Base-by-base conservation (phyloP, 2,329 filamentous ascomycete genomes). In the Graphium sp. region DNA sequence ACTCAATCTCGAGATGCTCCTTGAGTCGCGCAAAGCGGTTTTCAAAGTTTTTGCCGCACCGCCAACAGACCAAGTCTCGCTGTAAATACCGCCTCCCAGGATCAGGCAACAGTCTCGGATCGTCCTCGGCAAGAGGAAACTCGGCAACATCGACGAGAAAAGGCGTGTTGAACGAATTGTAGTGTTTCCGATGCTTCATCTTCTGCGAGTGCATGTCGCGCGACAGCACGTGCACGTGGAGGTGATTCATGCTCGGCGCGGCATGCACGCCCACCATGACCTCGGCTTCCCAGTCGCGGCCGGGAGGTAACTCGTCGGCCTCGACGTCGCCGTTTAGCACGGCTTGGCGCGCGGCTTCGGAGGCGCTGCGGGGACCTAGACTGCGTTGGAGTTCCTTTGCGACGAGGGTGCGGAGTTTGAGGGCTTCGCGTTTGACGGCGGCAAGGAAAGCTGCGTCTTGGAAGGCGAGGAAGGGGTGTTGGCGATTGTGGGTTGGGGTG, bases 161-260 rank as follows among this genome's bases (percentile, higher is more conserved):
- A 4, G 68, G 66, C 29, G 85, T 91, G 18, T 69, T 73, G 52
- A 95, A 95, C 37, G 79, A 89, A 45, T 89, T 82, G 53, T 94
- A 95, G 53, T 95, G 89, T 48, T 84, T 87, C 37, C 73, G 64
- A 45, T 87, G 74, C 53, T 75, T 81, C 50, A 94, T 39, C 25
- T 62, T 64, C 8, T 67, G 62, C 21, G 76, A 83, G 41, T 71
- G 62, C 61, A 81, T 76, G 47, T 98, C 89, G 12, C 70, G 60
- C 22, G 79, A 82, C 32, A 95, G 53, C 18, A 95, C 71, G 49
- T 98, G 89, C 4, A 95, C 62, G 51, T 98, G 89, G 31, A 95
- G 47, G 48, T 95, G 83, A 37, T 69, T 75, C 89, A 98, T 95
- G 32, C 77, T 85, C 4, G 89, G 89, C 39, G 76, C 71, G 4